A percentile compares a stretch with the other conserved stretches of the same genome.
Evolutionary conservation across 805 yeast species (phyloP).

Genomic region (Zygoascus biomembranicola): DNA sequence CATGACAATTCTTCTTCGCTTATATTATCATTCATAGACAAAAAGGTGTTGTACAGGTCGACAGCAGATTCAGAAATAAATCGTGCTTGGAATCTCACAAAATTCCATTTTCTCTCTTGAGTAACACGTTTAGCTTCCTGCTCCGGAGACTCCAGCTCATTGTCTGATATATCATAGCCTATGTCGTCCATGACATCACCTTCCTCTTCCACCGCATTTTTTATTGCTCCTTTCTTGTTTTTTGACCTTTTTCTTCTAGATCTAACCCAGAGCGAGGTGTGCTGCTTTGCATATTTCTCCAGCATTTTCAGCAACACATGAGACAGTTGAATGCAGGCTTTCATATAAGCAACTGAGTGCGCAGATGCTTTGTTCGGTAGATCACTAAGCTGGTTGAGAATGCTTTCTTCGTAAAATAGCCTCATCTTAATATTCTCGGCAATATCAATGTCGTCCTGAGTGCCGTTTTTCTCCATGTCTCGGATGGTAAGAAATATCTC

Average conservation of each 20-base stretch:
- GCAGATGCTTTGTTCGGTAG: slow-evolving; percentile 58
- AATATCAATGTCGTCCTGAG: slow-evolving; percentile 41
- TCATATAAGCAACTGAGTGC: slow-evolving; percentile 55
- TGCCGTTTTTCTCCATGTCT: slow-evolving; percentile 34
- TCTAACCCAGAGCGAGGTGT: slow-evolving; percentile 41
- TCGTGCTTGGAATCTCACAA: slow-evolving; percentile 32
- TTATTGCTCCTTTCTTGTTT: slow-evolving; percentile 11
- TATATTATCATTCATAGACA: slow-evolving; percentile 56
- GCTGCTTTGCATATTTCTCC: slow-evolving; percentile 54
- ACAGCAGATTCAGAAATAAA: slow-evolving; percentile 55
- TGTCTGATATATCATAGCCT: slow-evolving; percentile 11
- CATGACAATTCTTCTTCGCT: slow-evolving; percentile 50
- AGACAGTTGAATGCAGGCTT: slow-evolving; percentile 54
- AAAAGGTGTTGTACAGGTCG: slow-evolving; percentile 53
- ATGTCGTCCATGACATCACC: slow-evolving; percentile 9
- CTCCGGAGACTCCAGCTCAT: slow-evolving; percentile 15
- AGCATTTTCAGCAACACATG: slow-evolving; percentile 59
- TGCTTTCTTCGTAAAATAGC: slow-evolving; percentile 60
- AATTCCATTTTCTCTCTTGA: slow-evolving; percentile 42
- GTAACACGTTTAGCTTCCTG: slow-evolving; percentile 28
- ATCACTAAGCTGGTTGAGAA: slow-evolving; percentile 45
- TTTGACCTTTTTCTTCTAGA: slow-evolving; percentile 34
- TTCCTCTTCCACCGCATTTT: slow-evolving; percentile 10
- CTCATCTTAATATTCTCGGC: slow-evolving; percentile 55
- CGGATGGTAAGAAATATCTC: slow-evolving; percentile 45